Evolutionary conservation across 768 basidiomycete species (phyloP).

Genomic region (Calocera cornea): DNA sequence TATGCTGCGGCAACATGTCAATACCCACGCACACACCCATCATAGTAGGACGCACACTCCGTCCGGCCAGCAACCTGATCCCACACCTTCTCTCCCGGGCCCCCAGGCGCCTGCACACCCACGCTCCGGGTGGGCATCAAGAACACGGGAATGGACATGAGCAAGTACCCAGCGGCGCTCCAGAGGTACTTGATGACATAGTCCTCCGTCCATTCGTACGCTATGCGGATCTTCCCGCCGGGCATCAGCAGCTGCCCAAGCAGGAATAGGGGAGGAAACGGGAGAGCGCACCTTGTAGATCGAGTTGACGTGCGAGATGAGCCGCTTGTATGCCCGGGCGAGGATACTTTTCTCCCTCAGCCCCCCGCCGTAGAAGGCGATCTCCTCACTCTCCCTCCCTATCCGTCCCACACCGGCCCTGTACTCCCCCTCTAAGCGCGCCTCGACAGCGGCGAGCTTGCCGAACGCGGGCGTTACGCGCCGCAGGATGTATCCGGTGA

Average conservation of each 20-base stretch:
- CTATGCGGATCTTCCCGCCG: slow-evolving; percentile 56
- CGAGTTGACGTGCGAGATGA: slow-evolving; percentile 81
- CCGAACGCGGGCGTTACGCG: slow-evolving; percentile 91
- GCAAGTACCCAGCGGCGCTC: slow-evolving; percentile 81
- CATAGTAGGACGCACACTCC: slow-evolving; percentile 7
- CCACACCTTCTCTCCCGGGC: neutral
- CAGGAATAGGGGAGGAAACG: neutral
- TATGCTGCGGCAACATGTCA: slow-evolving; percentile 41
- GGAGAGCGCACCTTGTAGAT: slow-evolving; percentile 59
- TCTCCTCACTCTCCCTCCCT: slow-evolving; percentile 80
- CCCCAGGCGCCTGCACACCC: slow-evolving; percentile 14
- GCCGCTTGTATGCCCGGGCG: slow-evolving; percentile 53
- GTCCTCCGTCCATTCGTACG: slow-evolving; percentile 92
- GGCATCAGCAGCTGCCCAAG: neutral
- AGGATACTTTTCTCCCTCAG: slow-evolving; percentile 70
- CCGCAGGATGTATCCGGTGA: slow-evolving; percentile 68
- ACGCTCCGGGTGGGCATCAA: slow-evolving; percentile 43
- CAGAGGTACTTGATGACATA: slow-evolving; percentile 93
- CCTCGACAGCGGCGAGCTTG: slow-evolving; percentile 73
- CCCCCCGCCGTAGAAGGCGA: slow-evolving; percentile 95
- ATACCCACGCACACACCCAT: too few relatives aligned
- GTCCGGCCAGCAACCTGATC: slow-evolving; percentile 7
- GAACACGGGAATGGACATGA: slow-evolving; percentile 83
- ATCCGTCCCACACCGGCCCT: slow-evolving; percentile 73
- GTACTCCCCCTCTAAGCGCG: slow-evolving; percentile 83